Conservation (phyloP, 495 filamentous ascomycete species). For the Lophium mytilinum region DNA sequence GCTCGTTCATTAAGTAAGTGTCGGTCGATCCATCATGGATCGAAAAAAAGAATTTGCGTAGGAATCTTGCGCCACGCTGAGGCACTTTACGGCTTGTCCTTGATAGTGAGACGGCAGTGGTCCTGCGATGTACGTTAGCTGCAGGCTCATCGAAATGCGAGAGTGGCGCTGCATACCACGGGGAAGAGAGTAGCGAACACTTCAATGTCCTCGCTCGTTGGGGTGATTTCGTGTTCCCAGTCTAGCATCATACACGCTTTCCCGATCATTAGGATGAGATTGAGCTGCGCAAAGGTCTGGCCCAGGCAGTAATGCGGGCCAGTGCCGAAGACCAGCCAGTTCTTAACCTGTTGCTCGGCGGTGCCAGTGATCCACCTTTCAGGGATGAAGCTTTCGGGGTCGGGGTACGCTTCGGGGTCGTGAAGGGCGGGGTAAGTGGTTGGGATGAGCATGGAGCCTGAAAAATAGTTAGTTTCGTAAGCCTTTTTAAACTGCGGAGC, state of each 20-base stretch:
- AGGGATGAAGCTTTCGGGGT: conserved; percentile 81
- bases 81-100: conserved; percentile 10
- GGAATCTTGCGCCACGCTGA: too few relatives aligned
- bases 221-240: conserved; percentile 82
- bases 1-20: too few relatives aligned
- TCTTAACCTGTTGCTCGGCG: conserved; percentile 89
- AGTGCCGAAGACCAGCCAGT: conserved; percentile 94
- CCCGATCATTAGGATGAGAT: conserved; percentile 84
- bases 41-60: too few relatives aligned
- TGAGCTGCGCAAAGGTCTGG: conserved; percentile 85
- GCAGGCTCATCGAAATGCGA: neutral
- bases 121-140: conserved; percentile 21
- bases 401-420: conserved; percentile 85
- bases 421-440: conserved; percentile 84
- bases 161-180: conserved; percentile 51
- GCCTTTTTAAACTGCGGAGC: neutral
- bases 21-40: too few relatives aligned
- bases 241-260: conserved; percentile 87
- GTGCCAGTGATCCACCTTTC: conserved; percentile 88
- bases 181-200: conserved; percentile 98
- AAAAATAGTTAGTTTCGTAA: neutral
- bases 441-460: conserved; percentile 86
- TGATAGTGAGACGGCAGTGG: conserved; percentile 28
- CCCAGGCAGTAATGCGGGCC: conserved; percentile 96
- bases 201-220: conserved; percentile 84